phyloP scores from a whole-genome alignment of 2,329 filamentous ascomycete genomes.

The Berkeleyomyces rouxiae region DNA sequence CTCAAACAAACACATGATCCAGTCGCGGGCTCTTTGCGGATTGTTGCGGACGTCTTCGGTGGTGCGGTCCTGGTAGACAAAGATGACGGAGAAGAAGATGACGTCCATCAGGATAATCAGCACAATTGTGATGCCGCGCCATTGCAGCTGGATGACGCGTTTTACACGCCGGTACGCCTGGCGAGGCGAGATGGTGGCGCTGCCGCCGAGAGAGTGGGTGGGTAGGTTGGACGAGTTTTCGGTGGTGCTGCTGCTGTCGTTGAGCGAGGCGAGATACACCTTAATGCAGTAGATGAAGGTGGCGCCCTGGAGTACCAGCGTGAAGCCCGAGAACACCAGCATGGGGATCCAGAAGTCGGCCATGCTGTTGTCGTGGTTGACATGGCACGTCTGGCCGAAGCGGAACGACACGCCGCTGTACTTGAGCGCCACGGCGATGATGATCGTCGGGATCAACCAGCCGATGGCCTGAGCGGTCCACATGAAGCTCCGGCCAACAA shows the following conservation, averaged over 20 bases:
- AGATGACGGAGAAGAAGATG: constrained; percentile 83
- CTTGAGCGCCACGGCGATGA: constrained; percentile 58
- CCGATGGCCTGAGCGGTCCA: constrained; percentile 63
- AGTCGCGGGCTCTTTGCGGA: constrained; percentile 37
- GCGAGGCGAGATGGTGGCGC: constrained; percentile 61
- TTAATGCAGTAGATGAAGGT: constrained; percentile 91
- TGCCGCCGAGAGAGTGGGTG: constrained; percentile 52
- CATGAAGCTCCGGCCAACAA: constrained; percentile 80
- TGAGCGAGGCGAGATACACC: constrained; percentile 74
- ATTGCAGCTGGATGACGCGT: constrained; percentile 79
- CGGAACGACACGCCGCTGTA: constrained; percentile 88
- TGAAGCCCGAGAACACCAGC: constrained; percentile 57
- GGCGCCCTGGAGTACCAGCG: constrained; percentile 63
- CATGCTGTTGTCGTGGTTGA: constrained; percentile 76
- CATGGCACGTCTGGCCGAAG: constrained; percentile 81
- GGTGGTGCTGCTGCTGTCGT: constrained; percentile 54
- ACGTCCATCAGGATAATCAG: constrained; percentile 81
- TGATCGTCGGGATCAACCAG: constrained; percentile 67
- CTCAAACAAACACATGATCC: constrained; percentile 54
- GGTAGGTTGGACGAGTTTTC: constrained; percentile 52
- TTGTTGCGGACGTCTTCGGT: constrained; percentile 42
- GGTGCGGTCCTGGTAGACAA: constrained; percentile 71
- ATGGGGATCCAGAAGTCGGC: constrained; percentile 82
- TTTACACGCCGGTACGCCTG: constrained; percentile 78
- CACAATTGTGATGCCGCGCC: constrained; percentile 82